A percentile compares a stretch with the other conserved stretches of the same genome.
These are phyloP conservation scores for Gleditsia sinensis DNA, from an alignment of 306 rosid genomes.

Conservation along the genomic window DNA sequence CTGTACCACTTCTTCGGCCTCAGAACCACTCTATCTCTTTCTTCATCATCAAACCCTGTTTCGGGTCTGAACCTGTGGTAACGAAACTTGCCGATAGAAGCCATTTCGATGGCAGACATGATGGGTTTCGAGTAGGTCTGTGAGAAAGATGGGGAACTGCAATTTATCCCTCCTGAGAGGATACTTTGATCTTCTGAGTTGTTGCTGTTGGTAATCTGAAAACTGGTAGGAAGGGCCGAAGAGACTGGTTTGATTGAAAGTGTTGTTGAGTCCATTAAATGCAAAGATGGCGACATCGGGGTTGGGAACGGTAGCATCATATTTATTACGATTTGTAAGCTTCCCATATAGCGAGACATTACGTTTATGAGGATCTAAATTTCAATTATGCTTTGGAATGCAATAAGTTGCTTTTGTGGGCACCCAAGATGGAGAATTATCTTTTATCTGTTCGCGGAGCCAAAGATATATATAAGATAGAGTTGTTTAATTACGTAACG, in stretches of 20 bases:
- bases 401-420: background rate
- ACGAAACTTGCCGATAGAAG: conserved; percentile 30
- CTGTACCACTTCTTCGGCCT: conserved; percentile 53
- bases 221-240: background rate
- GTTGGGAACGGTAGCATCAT: background rate
- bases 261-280: background rate
- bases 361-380: background rate
- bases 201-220: background rate
- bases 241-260: background rate
- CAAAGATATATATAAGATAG: too few relatives aligned
- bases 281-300: background rate
- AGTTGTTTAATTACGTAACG: too few relatives aligned
- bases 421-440: too few relatives aligned
- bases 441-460: too few relatives aligned
- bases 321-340: background rate
- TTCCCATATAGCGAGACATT: background rate
- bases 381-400: background rate
- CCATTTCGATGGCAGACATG: conserved; percentile 36
- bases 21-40: conserved; percentile 23
- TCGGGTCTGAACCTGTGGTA: conserved; percentile 43
- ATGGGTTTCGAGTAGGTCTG: background rate
- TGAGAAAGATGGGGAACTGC: conserved; percentile 1
- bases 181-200: background rate
- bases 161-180: too few relatives aligned
- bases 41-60: conserved; percentile 30